These are phyloP conservation scores for Botryotinia globosa DNA, from an alignment of 2,329 filamentous ascomycete species.

Conservation along the genomic window DNA sequence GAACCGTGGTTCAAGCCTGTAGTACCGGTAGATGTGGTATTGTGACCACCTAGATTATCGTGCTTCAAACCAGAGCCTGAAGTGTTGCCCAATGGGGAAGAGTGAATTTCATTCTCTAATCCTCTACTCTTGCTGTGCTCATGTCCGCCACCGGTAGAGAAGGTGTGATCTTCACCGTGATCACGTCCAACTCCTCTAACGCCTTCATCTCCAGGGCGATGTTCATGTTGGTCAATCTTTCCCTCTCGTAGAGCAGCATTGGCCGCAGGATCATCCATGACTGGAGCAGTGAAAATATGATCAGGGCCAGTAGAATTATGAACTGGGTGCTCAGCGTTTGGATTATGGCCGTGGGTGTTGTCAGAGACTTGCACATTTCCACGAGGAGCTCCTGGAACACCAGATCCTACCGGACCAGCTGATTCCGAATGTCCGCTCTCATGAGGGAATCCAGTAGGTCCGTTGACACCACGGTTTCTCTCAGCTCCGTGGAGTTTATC, in stretches of 20 bases:
- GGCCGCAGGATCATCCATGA: slow-evolving; percentile 9
- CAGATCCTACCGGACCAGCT: slow-evolving; percentile 1
- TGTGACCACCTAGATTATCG: neutral
- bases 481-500: slow-evolving; percentile 26
- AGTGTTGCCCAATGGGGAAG: slow-evolving; percentile 10
- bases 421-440: neutral
- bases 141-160: neutral
- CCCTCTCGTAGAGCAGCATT: neutral
- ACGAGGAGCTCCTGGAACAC: slow-evolving; percentile 14
- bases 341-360: neutral
- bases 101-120: neutral
- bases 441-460: slow-evolving; percentile 16
- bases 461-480: slow-evolving; percentile 25
- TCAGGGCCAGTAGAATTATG: slow-evolving; percentile 14
- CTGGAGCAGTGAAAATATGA: slow-evolving; percentile 14
- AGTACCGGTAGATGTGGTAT: neutral
- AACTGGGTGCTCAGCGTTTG: neutral
- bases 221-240: slow-evolving; percentile 9
- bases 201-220: neutral
- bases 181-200: slow-evolving; percentile 2
- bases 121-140: slow-evolving; percentile 9
- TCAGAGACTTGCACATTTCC: slow-evolving; percentile 11
- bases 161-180: neutral
- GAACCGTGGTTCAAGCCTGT: neutral
- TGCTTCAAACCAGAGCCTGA: neutral